These are phyloP conservation scores for Ustilago curta DNA, from an alignment of 1,284 basidiomycete species.

Conservation along the genomic window DNA sequence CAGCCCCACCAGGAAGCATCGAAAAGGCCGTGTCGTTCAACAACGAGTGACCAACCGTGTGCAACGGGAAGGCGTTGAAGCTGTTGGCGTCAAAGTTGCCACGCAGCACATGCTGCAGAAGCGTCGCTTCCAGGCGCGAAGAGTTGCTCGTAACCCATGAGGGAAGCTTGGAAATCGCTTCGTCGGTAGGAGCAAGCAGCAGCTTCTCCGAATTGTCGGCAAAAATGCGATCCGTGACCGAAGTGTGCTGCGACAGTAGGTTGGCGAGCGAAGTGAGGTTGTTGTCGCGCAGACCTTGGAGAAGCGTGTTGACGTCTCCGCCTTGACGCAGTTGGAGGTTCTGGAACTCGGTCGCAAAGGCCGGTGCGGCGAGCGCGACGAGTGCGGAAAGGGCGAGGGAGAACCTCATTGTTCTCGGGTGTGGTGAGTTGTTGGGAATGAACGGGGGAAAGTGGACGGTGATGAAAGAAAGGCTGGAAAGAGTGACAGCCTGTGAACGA, in stretches of 20 bases:
- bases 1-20: constrained; percentile 55
- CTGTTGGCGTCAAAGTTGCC: constrained; percentile 36
- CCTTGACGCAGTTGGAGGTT: constrained; percentile 42
- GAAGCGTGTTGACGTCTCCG: constrained; percentile 44
- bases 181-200: constrained; percentile 51
- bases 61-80: constrained; percentile 41
- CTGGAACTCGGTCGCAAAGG: constrained; percentile 27
- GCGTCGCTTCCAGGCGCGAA: constrained; percentile 48
- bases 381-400: constrained; percentile 21
- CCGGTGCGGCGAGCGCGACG: constrained; percentile 20
- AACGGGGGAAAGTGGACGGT: background rate
- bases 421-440: constrained; percentile 4
- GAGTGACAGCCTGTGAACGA: constrained; percentile 33
- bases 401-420: constrained; percentile 31
- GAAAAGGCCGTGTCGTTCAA: constrained; percentile 30
- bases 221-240: constrained; percentile 49
- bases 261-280: constrained; percentile 51
- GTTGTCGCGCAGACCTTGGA: constrained; percentile 45
- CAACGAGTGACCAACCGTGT: constrained; percentile 56
- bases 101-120: constrained; percentile 53
- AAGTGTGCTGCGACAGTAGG: constrained; percentile 37
- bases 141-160: constrained; percentile 48
- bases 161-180: constrained; percentile 44
- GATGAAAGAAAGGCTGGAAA: constrained; percentile 32
- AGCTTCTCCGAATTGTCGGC: constrained; percentile 42